Percentiles rank a stretch among this genome's conserved stretches.
Conservation (phyloP, 441 rosid species). For the Codiaeum variegatum region DNA sequence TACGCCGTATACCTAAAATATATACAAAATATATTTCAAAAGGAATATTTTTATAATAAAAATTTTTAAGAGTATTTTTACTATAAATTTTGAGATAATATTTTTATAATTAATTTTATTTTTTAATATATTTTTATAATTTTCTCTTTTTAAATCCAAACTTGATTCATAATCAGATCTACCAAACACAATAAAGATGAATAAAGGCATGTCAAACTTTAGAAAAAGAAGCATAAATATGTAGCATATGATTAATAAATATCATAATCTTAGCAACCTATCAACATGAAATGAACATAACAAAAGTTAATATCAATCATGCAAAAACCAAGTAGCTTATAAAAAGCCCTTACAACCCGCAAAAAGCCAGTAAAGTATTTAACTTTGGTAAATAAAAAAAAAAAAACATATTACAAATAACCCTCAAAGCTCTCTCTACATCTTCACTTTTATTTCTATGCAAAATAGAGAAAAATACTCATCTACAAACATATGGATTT, state of each 20-base stretch:
- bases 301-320: slow-evolving; percentile 7
- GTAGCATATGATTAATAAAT: slow-evolving; percentile 4
- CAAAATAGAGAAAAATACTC: slow-evolving; percentile 19
- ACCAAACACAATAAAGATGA: too few species aligned
- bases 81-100: too few species aligned
- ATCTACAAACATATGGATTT: slow-evolving; percentile 24
- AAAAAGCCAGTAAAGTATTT: neutral
- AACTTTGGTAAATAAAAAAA: neutral
- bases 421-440: slow-evolving; percentile 32
- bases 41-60: too few species aligned
- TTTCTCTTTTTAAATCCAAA: too few species aligned
- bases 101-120: too few species aligned
- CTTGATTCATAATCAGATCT: too few species aligned
- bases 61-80: too few species aligned
- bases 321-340: slow-evolving; percentile 20
- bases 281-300: slow-evolving; percentile 28
- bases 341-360: slow-evolving; percentile 21
- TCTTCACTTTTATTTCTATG: slow-evolving; percentile 32
- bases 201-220: neutral
- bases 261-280: slow-evolving; percentile 15
- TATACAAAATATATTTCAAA: too few species aligned
- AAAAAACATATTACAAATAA: slow-evolving; percentile 17
- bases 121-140: too few species aligned
- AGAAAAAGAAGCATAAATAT: neutral
- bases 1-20: too few species aligned